Percentiles rank a stretch among this genome's conserved stretches.
phyloP scores from a whole-genome alignment of 192 early-diverging fungal genomes.

The Coemansia sp. region DNA sequence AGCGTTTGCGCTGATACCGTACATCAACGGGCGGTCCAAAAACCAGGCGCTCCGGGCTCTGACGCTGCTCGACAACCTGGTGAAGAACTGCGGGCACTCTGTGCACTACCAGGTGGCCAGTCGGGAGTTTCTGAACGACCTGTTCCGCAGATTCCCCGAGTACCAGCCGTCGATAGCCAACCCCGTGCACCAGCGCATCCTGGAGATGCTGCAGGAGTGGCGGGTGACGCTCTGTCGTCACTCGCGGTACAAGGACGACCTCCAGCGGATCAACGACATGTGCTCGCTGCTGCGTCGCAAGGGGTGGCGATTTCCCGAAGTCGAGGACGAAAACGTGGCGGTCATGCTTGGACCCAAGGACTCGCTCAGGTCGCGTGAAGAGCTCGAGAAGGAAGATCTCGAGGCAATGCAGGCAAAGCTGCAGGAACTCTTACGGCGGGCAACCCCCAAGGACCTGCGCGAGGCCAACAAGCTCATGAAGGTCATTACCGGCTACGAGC shows the following conservation, averaged over 20 bases:
- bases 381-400: conserved; percentile 94
- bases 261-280: conserved; percentile 95
- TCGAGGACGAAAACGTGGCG: conserved; percentile 36
- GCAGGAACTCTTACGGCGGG: conserved; percentile 94
- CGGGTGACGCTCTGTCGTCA: conserved; percentile 80
- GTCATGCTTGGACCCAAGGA: conserved; percentile 54
- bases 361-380: conserved; percentile 83
- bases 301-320: conserved; percentile 60
- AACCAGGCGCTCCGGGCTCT: conserved; percentile 46
- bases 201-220: conserved; percentile 96
- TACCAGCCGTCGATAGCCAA: conserved; percentile 67
- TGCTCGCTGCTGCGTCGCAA: conserved; percentile 84
- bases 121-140: conserved; percentile 96
- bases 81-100: conserved; percentile 98
- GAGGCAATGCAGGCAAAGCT: conserved; percentile 73
- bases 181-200: conserved; percentile 79
- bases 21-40: conserved; percentile 52
- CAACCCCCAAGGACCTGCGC: conserved; percentile 86
- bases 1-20: conserved; percentile 41
- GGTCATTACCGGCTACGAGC: conserved; percentile 93
- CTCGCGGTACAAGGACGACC: conserved; percentile 91
- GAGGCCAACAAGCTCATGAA: conserved; percentile 99
- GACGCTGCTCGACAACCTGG: conserved; percentile 90
- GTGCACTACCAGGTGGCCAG: conserved; percentile 95
- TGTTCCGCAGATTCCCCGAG: conserved; percentile 92